These are phyloP conservation scores for Fomitopsis pinicola DNA, from an alignment of 1,284 basidiomycete species.

Conservation along the genomic window DNA sequence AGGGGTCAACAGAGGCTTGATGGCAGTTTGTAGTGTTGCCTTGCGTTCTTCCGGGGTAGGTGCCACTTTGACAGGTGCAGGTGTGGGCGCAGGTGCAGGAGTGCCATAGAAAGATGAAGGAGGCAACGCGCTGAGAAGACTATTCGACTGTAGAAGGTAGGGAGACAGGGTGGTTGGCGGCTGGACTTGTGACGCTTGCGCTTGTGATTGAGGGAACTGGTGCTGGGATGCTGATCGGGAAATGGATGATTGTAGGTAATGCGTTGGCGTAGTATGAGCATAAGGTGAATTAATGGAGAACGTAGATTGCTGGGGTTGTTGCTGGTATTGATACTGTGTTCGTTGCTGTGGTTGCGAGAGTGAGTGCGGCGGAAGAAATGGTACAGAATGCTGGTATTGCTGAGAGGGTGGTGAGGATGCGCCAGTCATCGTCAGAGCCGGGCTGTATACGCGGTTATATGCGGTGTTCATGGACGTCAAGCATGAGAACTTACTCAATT, in stretches of 20 bases:
- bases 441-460: conserved; percentile 30
- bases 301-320: conserved; percentile 33
- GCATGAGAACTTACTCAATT: conserved; percentile 44
- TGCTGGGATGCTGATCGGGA: conserved; percentile 22
- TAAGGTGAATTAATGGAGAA: conserved; percentile 30
- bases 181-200: conserved; percentile 25
- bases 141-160: conserved; percentile 49
- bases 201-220: conserved; percentile 29
- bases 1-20: conserved; percentile 51
- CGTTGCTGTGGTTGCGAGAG: conserved; percentile 32
- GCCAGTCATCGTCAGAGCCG: conserved; percentile 45
- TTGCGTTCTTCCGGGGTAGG: conserved; percentile 30
- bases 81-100: conserved; percentile 2
- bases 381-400: conserved; percentile 33
- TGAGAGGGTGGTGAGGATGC: conserved; percentile 26
- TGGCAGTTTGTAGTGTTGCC: conserved; percentile 42
- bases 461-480: not conserved
- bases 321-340: conserved; percentile 34
- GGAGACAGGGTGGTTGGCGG: conserved; percentile 58
- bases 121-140: conserved; percentile 35
- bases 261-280: conserved; percentile 28
- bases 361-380: conserved; percentile 23
- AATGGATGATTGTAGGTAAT: conserved; percentile 31
- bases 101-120: conserved; percentile 34
- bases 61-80: conserved; percentile 20